phyloP scores from a whole-genome alignment of 2,329 filamentous ascomycete genomes.

The Hypoxylon rubiginosum region DNA sequence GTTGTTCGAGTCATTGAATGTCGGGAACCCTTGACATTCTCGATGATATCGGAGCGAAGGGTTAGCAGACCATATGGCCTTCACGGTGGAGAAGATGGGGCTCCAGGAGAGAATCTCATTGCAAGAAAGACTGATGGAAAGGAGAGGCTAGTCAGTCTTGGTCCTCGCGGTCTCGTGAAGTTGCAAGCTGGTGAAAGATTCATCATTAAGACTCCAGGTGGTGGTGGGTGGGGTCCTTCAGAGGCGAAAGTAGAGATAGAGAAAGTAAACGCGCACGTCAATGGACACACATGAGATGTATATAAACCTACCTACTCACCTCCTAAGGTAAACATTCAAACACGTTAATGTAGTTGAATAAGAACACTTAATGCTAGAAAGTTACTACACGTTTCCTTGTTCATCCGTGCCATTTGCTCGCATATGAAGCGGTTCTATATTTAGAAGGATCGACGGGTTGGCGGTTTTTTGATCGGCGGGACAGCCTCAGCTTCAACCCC shows the following conservation, averaged over 20 bases:
- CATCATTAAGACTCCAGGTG: constrained; percentile 72
- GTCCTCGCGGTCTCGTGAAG: constrained; percentile 70
- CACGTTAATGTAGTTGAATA: no score
- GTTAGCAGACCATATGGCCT: constrained; percentile 80
- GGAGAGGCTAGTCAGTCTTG: constrained; percentile 64
- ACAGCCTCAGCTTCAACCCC: neutral
- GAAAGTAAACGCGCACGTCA: neutral
- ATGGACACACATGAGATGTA: constrained; percentile 1
- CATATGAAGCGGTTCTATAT: no score
- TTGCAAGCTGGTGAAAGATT: constrained; percentile 72
- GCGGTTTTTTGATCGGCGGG: no score
- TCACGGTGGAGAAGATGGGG: constrained; percentile 75
- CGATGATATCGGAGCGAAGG: constrained; percentile 78
- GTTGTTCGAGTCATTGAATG: constrained; percentile 80
- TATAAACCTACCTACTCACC: neutral
- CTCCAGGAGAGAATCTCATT: constrained; percentile 78
- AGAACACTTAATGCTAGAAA: no score
- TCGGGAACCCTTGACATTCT: constrained; percentile 75
- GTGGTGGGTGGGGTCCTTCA: constrained; percentile 63
- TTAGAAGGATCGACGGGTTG: neutral
- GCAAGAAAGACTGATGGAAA: constrained; percentile 53
- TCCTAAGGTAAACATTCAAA: no score
- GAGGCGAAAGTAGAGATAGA: neutral
- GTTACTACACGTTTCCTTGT: neutral
- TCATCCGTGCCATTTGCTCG: neutral